Conservation (phyloP, 441 rosid genomes). For the Eruca vesicaria region DNA sequence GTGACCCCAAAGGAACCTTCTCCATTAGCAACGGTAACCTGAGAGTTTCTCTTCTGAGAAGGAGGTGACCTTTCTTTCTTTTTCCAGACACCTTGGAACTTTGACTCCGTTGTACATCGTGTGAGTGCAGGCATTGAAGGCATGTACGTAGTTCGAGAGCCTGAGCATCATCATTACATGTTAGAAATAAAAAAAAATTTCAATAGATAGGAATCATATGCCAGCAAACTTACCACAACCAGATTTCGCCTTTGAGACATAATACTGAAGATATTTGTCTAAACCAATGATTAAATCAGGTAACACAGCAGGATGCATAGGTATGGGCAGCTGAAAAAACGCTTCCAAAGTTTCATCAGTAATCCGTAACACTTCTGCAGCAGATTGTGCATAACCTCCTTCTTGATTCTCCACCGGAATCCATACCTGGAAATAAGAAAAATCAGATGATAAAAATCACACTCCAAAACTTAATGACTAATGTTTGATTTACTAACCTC, state of each 20-base stretch:
- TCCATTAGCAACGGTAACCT: conserved; percentile 64
- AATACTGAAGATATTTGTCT: conserved; percentile 87
- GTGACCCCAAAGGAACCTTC: conserved; percentile 66
- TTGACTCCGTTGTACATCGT: conserved; percentile 72
- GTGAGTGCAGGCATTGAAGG: conserved; percentile 97
- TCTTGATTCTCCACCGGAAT: conserved; percentile 62
- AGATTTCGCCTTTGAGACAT: conserved; percentile 78
- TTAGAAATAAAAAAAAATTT: not conserved
- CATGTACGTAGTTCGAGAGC: conserved; percentile 66
- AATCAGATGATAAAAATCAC: conserved; percentile 9
- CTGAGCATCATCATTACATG: conserved; percentile 38
- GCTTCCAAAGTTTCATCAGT: conserved; percentile 87
- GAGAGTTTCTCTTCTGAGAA: conserved; percentile 71
- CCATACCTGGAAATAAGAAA: conserved; percentile 56
- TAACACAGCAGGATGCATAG: conserved; percentile 85
- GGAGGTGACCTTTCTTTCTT: conserved; percentile 82
- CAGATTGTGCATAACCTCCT: conserved; percentile 80
- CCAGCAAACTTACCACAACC: conserved; percentile 72
- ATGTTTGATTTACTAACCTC: conserved; percentile 53
- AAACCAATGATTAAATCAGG: conserved; percentile 88
- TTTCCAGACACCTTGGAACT: conserved; percentile 86
- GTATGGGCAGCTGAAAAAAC: conserved; percentile 95
- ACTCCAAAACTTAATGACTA: not conserved
- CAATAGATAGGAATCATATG: not conserved
- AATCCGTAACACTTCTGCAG: conserved; percentile 72